phyloP scores from a whole-genome alignment of 306 rosid species.

The Urtica urens region DNA sequence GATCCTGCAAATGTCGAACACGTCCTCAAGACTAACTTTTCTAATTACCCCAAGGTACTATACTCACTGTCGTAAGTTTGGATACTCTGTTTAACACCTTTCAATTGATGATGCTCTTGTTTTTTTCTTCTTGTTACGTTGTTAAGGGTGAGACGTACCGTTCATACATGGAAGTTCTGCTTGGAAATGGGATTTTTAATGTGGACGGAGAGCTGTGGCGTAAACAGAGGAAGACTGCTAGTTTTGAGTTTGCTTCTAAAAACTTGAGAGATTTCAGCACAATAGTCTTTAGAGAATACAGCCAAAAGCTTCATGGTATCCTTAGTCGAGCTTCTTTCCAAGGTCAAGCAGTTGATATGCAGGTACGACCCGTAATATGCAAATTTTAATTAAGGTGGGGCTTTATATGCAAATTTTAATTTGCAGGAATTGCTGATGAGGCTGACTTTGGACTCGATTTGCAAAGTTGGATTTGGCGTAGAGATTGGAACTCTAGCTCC shows the following conservation, averaged over 20 bases:
- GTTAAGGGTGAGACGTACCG: slow-evolving; percentile 86
- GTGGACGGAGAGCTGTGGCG: slow-evolving; percentile 84
- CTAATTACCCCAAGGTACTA: slow-evolving; percentile 70
- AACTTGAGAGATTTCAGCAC: slow-evolving; percentile 82
- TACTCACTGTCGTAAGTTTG: no score
- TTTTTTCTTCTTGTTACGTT: slow-evolving; percentile 6
- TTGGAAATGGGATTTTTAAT: slow-evolving; percentile 89
- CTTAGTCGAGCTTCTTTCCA: slow-evolving; percentile 36
- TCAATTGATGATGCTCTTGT: neutral
- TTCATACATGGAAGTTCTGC: slow-evolving; percentile 87
- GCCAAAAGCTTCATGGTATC: slow-evolving; percentile 51
- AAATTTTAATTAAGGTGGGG: neutral
- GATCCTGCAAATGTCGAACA: slow-evolving; percentile 81
- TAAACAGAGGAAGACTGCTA: slow-evolving; percentile 84
- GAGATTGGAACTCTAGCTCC: slow-evolving; percentile 84
- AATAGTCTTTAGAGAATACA: slow-evolving; percentile 61
- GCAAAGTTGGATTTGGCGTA: slow-evolving; percentile 93
- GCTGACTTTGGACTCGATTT: slow-evolving; percentile 89
- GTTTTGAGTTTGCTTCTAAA: slow-evolving; percentile 90
- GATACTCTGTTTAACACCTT: neutral
- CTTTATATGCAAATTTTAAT: neutral
- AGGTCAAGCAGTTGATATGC: slow-evolving; percentile 68
- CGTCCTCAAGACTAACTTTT: slow-evolving; percentile 79
- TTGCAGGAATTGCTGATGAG: slow-evolving; percentile 79
- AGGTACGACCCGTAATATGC: slow-evolving; percentile 27